A percentile compares a stretch with the other conserved stretches of the same genome.
Conservation (phyloP, 139 green algal genomes). For the Eudorina sp. region DNA sequence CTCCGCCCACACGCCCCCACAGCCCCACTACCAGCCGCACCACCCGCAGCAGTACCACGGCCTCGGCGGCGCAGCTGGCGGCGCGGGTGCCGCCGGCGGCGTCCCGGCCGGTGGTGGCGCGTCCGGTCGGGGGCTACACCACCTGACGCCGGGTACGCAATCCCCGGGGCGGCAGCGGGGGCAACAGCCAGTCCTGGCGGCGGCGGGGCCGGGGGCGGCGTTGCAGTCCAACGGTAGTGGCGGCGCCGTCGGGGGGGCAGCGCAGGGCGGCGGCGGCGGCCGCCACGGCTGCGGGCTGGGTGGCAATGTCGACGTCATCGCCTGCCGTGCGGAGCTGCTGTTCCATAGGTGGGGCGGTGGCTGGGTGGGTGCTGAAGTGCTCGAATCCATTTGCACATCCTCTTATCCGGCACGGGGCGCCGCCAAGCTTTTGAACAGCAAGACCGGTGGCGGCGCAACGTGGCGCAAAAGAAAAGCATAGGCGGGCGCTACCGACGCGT, state of each 20-base stretch:
- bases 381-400: too few species aligned
- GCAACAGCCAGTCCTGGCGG: neutral
- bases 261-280: neutral
- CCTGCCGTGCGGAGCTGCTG: constrained; percentile 81
- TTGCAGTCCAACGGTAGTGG: neutral
- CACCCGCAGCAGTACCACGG: neutral
- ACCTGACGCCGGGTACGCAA: neutral
- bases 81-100: neutral
- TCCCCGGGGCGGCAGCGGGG: constrained; percentile 7
- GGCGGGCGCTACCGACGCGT: too few species aligned
- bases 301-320: constrained; percentile 81
- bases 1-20: neutral
- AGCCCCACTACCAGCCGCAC: neutral
- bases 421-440: too few species aligned
- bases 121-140: too few species aligned
- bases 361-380: too few species aligned
- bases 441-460: too few species aligned
- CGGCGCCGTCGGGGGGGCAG: neutral
- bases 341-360: constrained; percentile 57
- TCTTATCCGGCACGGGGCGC: too few species aligned
- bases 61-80: neutral
- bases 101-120: neutral
- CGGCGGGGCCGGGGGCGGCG: neutral
- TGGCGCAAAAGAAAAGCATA: too few species aligned
- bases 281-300: constrained; percentile 72